phyloP scores from a whole-genome alignment of 768 basidiomycete genomes.

The Exidia glandulosa region DNA sequence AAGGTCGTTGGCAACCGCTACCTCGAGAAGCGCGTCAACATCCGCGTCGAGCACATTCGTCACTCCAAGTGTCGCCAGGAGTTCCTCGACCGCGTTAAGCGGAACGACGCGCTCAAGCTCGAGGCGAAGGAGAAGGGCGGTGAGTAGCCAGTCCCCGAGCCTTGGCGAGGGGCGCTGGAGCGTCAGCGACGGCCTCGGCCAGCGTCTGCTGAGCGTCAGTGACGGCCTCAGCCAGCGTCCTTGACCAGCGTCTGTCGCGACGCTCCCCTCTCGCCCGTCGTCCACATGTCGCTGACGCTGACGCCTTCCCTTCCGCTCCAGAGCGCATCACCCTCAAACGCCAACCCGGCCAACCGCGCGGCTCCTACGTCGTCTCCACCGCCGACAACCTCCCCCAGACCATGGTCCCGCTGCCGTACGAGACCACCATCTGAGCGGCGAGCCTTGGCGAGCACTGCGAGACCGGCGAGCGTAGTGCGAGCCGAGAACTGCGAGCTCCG shows the following conservation, averaged over 20 bases:
- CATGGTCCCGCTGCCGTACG: slow-evolving; percentile 85
- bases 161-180: too few relatives aligned
- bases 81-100: slow-evolving; percentile 92
- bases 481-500: too few relatives aligned
- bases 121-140: slow-evolving; percentile 88
- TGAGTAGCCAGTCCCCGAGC: slow-evolving; percentile 28
- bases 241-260: too few relatives aligned
- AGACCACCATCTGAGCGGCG: slow-evolving; percentile 83
- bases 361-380: slow-evolving; percentile 61
- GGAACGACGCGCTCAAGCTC: slow-evolving; percentile 71
- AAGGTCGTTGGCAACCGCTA: slow-evolving; percentile 99
- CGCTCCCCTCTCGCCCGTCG: slow-evolving; percentile 4
- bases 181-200: too few relatives aligned
- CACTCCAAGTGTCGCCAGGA: slow-evolving; percentile 98
- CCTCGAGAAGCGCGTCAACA: slow-evolving; percentile 98
- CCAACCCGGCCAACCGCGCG: slow-evolving; percentile 71
- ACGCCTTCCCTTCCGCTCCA: slow-evolving; percentile 17
- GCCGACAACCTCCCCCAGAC: slow-evolving; percentile 80
- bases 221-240: too few relatives aligned
- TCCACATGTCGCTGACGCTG: not conserved
- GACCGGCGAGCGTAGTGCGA: too few relatives aligned
- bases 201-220: too few relatives aligned
- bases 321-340: slow-evolving; percentile 82
- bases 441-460: too few relatives aligned
- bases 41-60: slow-evolving; percentile 88